These are phyloP conservation scores for Pseudogymnoascus sp. DNA, from an alignment of 2,329 filamentous ascomycete species.

Conservation along the genomic window DNA sequence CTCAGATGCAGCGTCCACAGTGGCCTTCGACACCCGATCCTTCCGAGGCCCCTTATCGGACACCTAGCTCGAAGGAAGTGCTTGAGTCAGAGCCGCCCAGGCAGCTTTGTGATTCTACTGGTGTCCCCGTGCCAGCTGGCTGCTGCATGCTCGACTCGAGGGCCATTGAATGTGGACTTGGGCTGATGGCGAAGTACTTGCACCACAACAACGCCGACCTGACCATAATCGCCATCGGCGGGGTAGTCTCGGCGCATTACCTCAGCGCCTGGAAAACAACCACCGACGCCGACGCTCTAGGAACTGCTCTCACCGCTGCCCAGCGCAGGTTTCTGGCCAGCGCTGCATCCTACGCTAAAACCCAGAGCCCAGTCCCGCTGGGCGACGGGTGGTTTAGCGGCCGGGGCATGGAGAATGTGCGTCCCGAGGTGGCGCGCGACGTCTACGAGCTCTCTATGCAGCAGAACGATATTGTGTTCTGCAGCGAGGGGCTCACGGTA, in stretches of 20 bases:
- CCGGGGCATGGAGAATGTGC: background rate
- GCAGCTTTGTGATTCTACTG: background rate
- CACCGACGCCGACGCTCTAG: background rate
- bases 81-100: background rate
- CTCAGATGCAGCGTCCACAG: background rate
- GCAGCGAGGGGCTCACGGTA: background rate
- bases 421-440: background rate
- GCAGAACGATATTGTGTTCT: background rate
- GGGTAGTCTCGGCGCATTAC: background rate
- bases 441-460: background rate
- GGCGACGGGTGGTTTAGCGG: background rate
- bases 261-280: background rate
- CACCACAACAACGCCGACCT: background rate
- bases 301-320: background rate
- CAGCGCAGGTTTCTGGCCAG: background rate
- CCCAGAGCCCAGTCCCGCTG: background rate
- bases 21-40: background rate
- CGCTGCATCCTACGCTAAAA: background rate
- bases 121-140: background rate
- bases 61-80: background rate
- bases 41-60: background rate
- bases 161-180: background rate
- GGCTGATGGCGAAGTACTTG: background rate
- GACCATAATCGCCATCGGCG: background rate
- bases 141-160: background rate